phyloP scores from a whole-genome alignment of 2,329 filamentous ascomycete genomes.

The Ophiobolus disseminans region DNA sequence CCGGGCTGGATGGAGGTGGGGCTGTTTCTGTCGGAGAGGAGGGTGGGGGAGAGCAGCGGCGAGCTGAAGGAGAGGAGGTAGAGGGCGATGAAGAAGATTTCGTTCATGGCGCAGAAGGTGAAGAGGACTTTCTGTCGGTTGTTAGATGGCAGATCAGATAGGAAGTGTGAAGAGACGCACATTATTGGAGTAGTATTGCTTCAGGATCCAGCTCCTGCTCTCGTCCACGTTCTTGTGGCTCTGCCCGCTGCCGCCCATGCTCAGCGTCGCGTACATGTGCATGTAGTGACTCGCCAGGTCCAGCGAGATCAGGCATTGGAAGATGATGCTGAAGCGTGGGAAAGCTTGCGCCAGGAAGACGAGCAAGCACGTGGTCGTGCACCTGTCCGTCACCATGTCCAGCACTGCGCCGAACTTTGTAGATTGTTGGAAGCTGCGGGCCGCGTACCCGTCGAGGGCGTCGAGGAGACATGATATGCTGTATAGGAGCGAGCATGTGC shows the following conservation, averaged over 20 bases:
- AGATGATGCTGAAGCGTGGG: constrained; percentile 90
- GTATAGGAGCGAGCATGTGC: constrained; percentile 90
- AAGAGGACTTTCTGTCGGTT: constrained; percentile 80
- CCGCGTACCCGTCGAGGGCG: constrained; percentile 93
- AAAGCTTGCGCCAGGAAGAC: constrained; percentile 96
- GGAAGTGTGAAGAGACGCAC: constrained; percentile 59
- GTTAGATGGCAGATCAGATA: no score
- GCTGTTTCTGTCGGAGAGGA: constrained; percentile 68
- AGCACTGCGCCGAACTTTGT: constrained; percentile 95
- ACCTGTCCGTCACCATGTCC: constrained; percentile 99
- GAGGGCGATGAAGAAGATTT: constrained; percentile 96
- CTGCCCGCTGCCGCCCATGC: constrained; percentile 78
- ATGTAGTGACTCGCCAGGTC: constrained; percentile 98
- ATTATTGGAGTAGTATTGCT: constrained; percentile 97
- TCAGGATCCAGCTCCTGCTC: constrained; percentile 85
- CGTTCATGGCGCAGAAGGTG: constrained; percentile 86
- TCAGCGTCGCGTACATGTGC: constrained; percentile 96
- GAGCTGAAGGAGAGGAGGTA: constrained; percentile 98
- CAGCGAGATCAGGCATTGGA: constrained; percentile 90
- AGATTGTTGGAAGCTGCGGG: constrained; percentile 83
- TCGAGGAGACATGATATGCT: constrained; percentile 94
- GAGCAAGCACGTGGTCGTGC: constrained; percentile 92
- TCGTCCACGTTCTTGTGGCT: constrained; percentile 96
- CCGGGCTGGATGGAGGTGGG: constrained; percentile 64
- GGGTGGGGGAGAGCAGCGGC: constrained; percentile 83